These are phyloP conservation scores for Phytophthora sp. DNA, from an alignment of 352 stramenopile genomes.

Conservation along the genomic window DNA sequence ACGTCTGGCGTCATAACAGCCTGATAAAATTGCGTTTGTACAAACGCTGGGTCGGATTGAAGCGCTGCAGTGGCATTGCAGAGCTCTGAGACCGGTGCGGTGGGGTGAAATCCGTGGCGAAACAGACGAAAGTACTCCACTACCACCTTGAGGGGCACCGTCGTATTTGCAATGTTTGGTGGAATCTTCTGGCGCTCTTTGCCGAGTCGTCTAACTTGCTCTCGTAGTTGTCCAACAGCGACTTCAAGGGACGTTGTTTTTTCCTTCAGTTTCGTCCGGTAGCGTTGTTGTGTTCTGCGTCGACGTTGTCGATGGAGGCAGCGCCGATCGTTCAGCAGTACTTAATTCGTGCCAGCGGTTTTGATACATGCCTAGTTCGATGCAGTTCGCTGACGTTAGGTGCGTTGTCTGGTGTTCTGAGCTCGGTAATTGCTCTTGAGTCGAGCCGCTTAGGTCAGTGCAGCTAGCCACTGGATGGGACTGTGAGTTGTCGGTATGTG, in stretches of 20 bases:
- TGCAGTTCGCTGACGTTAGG: not conserved
- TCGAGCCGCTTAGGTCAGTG: too few species aligned
- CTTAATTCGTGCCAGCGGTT: not conserved
- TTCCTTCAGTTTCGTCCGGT: not conserved
- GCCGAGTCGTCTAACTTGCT: not conserved
- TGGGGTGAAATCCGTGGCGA: constrained; percentile 2
- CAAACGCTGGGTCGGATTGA: not conserved
- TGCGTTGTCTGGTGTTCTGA: not conserved
- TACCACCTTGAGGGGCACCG: not conserved
- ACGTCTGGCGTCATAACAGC: not conserved
- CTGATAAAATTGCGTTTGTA: constrained; percentile 7
- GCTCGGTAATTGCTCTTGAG: too few species aligned
- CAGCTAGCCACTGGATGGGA: too few species aligned
- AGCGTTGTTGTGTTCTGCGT: constrained; percentile 9
- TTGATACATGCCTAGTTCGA: not conserved
- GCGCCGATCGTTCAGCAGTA: not conserved
- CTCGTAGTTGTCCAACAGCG: not conserved
- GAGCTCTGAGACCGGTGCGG: not conserved
- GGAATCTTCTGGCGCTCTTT: not conserved
- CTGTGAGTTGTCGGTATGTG: too few species aligned
- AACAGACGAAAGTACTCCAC: constrained; percentile 26
- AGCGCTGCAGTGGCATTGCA: not conserved
- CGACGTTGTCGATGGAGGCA: constrained; percentile 2
- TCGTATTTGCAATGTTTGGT: not conserved
- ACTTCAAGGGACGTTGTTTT: not conserved